Conservation (phyloP, 1,139 yeast genomes). For the Scheffersomyces segobiensis region DNA sequence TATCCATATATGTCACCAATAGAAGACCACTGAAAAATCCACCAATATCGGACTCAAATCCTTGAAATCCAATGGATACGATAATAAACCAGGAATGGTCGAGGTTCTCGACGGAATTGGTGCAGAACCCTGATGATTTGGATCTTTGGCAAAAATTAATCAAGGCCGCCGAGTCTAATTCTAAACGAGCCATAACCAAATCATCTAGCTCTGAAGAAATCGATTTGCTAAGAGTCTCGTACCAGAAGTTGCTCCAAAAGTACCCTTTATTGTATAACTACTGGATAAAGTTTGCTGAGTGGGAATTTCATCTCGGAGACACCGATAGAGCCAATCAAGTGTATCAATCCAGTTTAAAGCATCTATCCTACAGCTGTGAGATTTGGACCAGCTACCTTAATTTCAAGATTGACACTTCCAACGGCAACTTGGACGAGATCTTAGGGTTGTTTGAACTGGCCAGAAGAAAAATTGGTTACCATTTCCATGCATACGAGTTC, state of each 20-base stretch:
- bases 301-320: conserved; percentile 63
- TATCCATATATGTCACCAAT: not conserved
- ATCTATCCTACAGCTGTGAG: conserved; percentile 58
- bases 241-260: conserved; percentile 54
- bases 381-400: conserved; percentile 74
- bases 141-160: conserved; percentile 52
- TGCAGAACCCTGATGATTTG: conserved; percentile 47
- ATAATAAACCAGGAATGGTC: conserved; percentile 18
- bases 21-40: not conserved
- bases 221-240: conserved; percentile 49
- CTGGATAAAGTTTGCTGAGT: conserved; percentile 75
- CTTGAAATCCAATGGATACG: conserved; percentile 1
- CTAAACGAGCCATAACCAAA: conserved; percentile 40
- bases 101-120: conserved; percentile 27
- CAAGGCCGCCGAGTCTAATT: conserved; percentile 31
- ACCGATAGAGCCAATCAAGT: conserved; percentile 49
- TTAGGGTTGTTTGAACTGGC: conserved; percentile 61
- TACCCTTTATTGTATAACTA: conserved; percentile 77
- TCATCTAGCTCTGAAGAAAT: conserved; percentile 41
- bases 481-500: conserved; percentile 71
- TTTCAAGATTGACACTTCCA: conserved; percentile 49
- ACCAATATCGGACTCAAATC: not conserved
- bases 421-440: conserved; percentile 31
- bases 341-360: conserved; percentile 54
- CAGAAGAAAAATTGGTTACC: conserved; percentile 62